phyloP scores from a whole-genome alignment of 352 stramenopile genomes.

The Phytophthora hibernalis region DNA sequence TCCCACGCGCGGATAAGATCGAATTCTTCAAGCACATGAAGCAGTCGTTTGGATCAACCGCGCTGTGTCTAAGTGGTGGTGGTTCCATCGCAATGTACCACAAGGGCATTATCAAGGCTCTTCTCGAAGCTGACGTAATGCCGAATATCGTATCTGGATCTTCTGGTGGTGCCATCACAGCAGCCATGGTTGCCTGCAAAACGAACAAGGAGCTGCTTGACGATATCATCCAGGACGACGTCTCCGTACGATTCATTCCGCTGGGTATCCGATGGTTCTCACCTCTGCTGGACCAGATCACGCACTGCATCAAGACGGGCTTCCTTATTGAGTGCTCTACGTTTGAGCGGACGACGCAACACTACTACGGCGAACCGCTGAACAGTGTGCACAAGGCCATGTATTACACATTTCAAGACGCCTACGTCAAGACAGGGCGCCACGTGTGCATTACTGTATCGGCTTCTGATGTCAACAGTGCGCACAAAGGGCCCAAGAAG shows the following conservation, averaged over 20 bases:
- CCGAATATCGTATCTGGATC: constrained; percentile 95
- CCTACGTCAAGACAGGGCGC: constrained; percentile 92
- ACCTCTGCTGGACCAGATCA: constrained; percentile 84
- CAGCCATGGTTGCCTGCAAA: constrained; percentile 87
- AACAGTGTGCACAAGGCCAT: constrained; percentile 53
- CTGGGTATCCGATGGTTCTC: constrained; percentile 84
- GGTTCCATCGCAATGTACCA: constrained; percentile 96
- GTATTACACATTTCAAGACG: constrained; percentile 94
- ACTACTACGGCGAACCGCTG: constrained; percentile 91
- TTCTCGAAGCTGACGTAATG: constrained; percentile 89
- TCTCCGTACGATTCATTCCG: constrained; percentile 62
- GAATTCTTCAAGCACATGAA: constrained; percentile 71
- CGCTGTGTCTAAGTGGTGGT: constrained; percentile 93
- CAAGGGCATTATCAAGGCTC: constrained; percentile 92
- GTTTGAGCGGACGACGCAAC: constrained; percentile 89
- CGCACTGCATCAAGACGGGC: constrained; percentile 91
- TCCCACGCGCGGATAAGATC: constrained; percentile 34
- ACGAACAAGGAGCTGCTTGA: constrained; percentile 87
- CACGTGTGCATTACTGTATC: constrained; percentile 96
- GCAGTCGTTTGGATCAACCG: constrained; percentile 90
- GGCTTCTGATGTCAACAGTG: constrained; percentile 87
- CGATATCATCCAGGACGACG: constrained; percentile 62
- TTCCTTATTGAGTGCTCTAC: constrained; percentile 89
- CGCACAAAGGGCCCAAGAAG: constrained; percentile 78
- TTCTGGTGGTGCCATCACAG: constrained; percentile 92